Evolutionary conservation across 1,139 yeast species (phyloP).

Genomic region (Saccharomyces uvarum): DNA sequence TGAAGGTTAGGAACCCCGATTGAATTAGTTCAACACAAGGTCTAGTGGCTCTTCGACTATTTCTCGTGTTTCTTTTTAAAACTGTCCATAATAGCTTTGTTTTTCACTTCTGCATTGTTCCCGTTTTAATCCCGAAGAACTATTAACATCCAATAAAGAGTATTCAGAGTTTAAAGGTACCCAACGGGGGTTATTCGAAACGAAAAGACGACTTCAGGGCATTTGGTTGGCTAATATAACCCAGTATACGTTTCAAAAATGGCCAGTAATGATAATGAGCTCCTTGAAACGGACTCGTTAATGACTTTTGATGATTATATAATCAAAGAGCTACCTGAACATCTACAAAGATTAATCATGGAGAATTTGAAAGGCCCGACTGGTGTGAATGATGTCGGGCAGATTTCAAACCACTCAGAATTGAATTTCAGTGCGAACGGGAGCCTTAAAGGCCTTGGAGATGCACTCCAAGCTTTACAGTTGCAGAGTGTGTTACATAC

Average conservation of each 20-base stretch:
- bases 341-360: slow-evolving; percentile 30
- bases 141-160: neutral
- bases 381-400: neutral
- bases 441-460: neutral
- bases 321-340: slow-evolving; percentile 30
- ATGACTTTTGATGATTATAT: slow-evolving; percentile 29
- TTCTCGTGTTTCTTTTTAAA: neutral
- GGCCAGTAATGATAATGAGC: neutral
- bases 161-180: too few relatives aligned
- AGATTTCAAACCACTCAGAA: neutral
- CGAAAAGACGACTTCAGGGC: neutral
- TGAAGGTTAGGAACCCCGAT: too few relatives aligned
- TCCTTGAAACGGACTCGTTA: neutral
- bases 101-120: neutral
- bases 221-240: neutral
- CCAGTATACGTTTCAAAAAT: neutral
- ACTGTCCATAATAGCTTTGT: neutral
- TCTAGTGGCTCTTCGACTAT: neutral
- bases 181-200: neutral
- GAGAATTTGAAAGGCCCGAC: slow-evolving; percentile 8
- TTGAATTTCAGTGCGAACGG: neutral
- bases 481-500: neutral
- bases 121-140: neutral
- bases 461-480: neutral
- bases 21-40: neutral